Percentiles rank a stretch among this genome's conserved stretches.
phyloP scores from a whole-genome alignment of 148 eudicot species.

The Rhododendron henanense region DNA sequence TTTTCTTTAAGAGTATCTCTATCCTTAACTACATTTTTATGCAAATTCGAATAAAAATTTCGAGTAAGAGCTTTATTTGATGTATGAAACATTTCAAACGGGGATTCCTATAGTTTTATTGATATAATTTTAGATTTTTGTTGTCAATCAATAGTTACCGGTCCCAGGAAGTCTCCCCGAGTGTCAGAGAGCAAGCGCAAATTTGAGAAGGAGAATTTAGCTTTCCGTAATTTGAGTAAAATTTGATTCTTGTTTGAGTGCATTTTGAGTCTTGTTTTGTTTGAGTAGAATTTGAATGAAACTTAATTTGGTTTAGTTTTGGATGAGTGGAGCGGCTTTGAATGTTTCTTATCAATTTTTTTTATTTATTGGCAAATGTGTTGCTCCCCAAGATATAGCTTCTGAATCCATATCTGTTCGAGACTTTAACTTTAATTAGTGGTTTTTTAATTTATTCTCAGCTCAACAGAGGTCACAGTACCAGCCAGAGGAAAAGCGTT shows the following conservation, averaged over 20 bases:
- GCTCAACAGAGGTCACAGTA: conserved; percentile 63
- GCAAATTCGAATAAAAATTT: neutral
- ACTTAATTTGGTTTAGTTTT: neutral
- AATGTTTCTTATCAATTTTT: neutral
- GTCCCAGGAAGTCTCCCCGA: neutral
- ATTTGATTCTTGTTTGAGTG: neutral
- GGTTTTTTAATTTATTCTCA: conserved; percentile 6
- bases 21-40: too few species aligned
- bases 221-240: neutral
- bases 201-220: neutral
- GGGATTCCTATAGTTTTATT: neutral
- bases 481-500: conserved; percentile 89
- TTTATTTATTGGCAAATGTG: neutral
- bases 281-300: neutral
- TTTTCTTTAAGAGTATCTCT: too few species aligned
- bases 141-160: neutral
- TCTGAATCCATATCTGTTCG: neutral
- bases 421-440: neutral
- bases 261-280: neutral
- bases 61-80: neutral
- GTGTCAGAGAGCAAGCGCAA: neutral
- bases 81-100: neutral
- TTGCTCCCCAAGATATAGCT: neutral
- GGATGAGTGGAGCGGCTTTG: neutral
- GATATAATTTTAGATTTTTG: too few species aligned